These are phyloP conservation scores for Capsicum pubescens DNA, from an alignment of 257 asterid genomes.

Conservation along the genomic window DNA sequence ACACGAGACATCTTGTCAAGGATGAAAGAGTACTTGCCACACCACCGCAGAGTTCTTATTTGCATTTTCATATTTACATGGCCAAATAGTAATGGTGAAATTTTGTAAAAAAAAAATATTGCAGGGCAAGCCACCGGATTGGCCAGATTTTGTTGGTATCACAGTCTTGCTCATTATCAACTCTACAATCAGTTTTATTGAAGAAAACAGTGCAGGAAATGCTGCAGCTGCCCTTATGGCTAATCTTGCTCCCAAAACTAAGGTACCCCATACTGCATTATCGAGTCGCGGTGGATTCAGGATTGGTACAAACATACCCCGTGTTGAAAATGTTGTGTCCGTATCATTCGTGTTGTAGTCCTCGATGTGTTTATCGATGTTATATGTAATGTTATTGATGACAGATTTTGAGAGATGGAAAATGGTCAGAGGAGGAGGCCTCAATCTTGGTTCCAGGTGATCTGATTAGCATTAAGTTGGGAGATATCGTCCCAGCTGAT, in stretches of 20 bases:
- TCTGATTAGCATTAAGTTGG: constrained; percentile 82
- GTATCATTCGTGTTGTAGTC: background rate
- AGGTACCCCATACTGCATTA: constrained; percentile 42
- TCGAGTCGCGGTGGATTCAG: fast-evolving
- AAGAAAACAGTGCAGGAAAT: constrained; percentile 84
- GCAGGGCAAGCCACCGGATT: constrained; percentile 79
- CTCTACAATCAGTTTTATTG: constrained; percentile 84
- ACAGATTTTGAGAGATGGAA: constrained; percentile 86
- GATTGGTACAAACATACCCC: too few species aligned
- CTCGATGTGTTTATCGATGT: background rate
- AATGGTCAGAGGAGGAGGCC: constrained; percentile 83
- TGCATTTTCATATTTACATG: background rate
- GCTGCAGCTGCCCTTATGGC: constrained; percentile 97
- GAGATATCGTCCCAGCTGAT: constrained; percentile 91
- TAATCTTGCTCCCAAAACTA: constrained; percentile 90
- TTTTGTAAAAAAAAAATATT: background rate
- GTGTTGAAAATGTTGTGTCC: too few species aligned
- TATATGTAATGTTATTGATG: background rate
- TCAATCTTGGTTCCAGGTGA: constrained; percentile 90
- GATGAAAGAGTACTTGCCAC: background rate
- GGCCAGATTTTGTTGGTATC: constrained; percentile 84
- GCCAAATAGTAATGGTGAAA: background rate
- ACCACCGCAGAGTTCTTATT: background rate
- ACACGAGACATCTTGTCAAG: background rate
- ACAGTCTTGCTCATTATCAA: constrained; percentile 68